phyloP scores from a whole-genome alignment of 106 monocot species.

The Allium cepa region DNA sequence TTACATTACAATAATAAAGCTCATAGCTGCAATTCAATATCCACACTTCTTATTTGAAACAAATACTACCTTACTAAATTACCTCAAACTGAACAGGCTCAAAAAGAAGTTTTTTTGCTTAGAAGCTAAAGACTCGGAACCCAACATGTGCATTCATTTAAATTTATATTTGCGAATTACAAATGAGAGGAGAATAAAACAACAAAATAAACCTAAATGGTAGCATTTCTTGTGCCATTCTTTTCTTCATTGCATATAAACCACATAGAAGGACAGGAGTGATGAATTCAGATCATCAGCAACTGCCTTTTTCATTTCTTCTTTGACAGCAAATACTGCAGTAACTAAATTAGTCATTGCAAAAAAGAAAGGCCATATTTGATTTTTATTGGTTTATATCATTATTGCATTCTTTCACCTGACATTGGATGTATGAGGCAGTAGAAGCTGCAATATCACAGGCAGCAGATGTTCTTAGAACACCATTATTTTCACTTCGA shows the following conservation, averaged over 20 bases:
- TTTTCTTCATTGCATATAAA: conserved; percentile 73
- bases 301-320: conserved; percentile 57
- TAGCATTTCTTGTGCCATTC: conserved; percentile 57
- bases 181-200: neutral
- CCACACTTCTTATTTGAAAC: too few species aligned
- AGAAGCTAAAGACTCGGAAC: conserved; percentile 77
- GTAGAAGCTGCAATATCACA: conserved; percentile 57
- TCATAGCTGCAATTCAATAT: too few species aligned
- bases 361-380: conserved; percentile 47
- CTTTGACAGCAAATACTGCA: conserved; percentile 76
- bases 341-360: conserved; percentile 74
- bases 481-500: conserved; percentile 1
- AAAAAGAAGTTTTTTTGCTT: conserved; percentile 97
- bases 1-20: too few species aligned
- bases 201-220: conserved; percentile 59
- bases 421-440: conserved; percentile 64
- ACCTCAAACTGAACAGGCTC: conserved; percentile 94
- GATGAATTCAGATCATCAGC: conserved; percentile 61
- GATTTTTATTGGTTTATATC: neutral
- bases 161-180: too few species aligned
- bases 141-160: conserved; percentile 25
- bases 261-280: conserved; percentile 67
- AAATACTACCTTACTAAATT: neutral
- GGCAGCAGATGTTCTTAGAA: neutral
- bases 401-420: conserved; percentile 4